These are phyloP conservation scores for Akebia trifoliata DNA, from an alignment of 164 flowering plant species.

Conservation along the genomic window DNA sequence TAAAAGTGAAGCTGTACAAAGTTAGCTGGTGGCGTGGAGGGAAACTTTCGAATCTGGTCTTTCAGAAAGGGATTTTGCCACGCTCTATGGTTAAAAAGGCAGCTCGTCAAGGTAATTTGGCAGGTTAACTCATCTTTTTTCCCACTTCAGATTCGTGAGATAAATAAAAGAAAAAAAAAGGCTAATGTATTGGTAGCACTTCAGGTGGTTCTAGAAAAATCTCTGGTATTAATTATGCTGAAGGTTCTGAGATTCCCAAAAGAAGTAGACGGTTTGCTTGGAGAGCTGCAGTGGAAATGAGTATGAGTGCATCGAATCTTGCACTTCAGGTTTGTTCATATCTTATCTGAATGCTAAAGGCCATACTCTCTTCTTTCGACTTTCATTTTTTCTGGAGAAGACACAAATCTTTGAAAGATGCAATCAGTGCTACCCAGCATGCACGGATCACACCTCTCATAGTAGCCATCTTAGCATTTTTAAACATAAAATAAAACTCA, in stretches of 20 bases:
- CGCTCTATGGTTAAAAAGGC: too few relatives aligned
- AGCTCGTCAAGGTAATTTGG: too few relatives aligned
- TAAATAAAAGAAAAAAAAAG: not conserved
- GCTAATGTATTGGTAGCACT: not conserved
- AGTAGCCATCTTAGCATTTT: too few relatives aligned
- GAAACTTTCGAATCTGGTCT: too few relatives aligned
- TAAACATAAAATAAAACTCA: too few relatives aligned
- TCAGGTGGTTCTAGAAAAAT: slow-evolving; percentile 74
- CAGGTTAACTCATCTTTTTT: not conserved
- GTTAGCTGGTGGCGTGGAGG: too few relatives aligned
- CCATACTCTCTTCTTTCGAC: not conserved
- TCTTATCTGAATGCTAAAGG: not conserved
- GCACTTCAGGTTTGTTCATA: slow-evolving; percentile 72
- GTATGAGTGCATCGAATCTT: slow-evolving; percentile 66
- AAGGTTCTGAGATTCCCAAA: slow-evolving; percentile 61
- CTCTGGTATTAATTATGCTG: slow-evolving; percentile 51
- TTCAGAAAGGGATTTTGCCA: too few relatives aligned
- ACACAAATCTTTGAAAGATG: too few relatives aligned
- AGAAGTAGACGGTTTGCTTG: slow-evolving; percentile 70
- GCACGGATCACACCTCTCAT: too few relatives aligned
- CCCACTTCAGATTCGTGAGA: not conserved
- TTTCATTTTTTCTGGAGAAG: not conserved
- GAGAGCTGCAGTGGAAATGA: slow-evolving; percentile 85
- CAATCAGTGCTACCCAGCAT: too few relatives aligned
- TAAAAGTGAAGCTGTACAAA: too few relatives aligned